Percentiles rank a stretch among this genome's conserved stretches.
These are phyloP conservation scores for Polygonum aviculare DNA, from an alignment of 148 eudicot species.

Conservation along the genomic window DNA sequence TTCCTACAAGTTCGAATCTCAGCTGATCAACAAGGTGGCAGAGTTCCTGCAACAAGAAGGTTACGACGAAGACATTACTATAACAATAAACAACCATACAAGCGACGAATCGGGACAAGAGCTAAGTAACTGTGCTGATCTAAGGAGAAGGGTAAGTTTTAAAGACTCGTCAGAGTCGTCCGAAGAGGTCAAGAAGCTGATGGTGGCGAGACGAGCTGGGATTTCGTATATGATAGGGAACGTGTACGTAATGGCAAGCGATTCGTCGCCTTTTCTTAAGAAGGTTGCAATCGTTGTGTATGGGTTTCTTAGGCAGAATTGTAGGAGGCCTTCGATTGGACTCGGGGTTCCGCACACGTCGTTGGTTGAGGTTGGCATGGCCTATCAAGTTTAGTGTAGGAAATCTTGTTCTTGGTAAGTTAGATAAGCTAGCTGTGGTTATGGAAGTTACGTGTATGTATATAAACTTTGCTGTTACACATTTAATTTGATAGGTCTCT, in stretches of 20 bases:
- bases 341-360: constrained; percentile 37
- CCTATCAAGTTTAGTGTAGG: constrained; percentile 22
- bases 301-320: constrained; percentile 31
- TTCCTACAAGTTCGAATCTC: constrained; percentile 29
- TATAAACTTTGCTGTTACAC: background rate
- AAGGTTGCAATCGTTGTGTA: constrained; percentile 26
- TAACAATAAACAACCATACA: background rate
- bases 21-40: constrained; percentile 22
- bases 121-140: background rate
- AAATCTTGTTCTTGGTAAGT: too few relatives aligned
- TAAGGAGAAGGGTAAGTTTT: constrained; percentile 22
- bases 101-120: background rate
- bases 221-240: constrained; percentile 37
- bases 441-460: background rate
- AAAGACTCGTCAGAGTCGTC: background rate
- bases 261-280: constrained; percentile 23
- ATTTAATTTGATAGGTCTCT: background rate
- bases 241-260: constrained; percentile 23
- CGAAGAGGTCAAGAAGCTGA: constrained; percentile 14
- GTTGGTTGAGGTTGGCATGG: constrained; percentile 35
- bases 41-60: constrained; percentile 16
- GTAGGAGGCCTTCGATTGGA: constrained; percentile 26
- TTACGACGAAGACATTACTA: constrained; percentile 3
- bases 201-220: constrained; percentile 31
- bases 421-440: background rate